Conservation (phyloP, 2,329 filamentous ascomycete genomes). For the Trichoderma sp. region DNA sequence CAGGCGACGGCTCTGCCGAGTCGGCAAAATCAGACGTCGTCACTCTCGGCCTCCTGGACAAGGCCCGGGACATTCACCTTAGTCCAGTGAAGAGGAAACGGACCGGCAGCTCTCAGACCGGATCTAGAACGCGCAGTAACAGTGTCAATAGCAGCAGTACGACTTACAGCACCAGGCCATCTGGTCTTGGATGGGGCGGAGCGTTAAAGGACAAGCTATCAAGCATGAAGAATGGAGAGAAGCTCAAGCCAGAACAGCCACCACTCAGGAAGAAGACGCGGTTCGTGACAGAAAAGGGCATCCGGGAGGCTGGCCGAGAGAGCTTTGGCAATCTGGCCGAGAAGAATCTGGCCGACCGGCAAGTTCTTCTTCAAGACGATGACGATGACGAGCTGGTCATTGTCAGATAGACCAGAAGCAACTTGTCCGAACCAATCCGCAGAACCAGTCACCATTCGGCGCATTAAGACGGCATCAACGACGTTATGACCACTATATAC, state of each 20-base stretch:
- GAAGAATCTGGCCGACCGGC: slow-evolving; percentile 41
- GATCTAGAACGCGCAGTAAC: slow-evolving; percentile 28
- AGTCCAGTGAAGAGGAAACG: slow-evolving; percentile 62
- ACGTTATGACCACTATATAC: slow-evolving; percentile 15
- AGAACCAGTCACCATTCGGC: neutral
- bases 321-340: slow-evolving; percentile 56
- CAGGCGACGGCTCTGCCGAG: slow-evolving; percentile 27
- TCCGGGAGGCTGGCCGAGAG: slow-evolving; percentile 72
- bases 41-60: slow-evolving; percentile 33
- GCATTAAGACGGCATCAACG: neutral
- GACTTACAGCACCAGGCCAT: slow-evolving; percentile 17
- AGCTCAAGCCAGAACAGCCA: slow-evolving; percentile 35
- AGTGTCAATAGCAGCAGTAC: slow-evolving; percentile 20
- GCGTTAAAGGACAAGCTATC: slow-evolving; percentile 53
- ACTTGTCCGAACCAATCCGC: neutral
- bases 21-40: slow-evolving; percentile 41
- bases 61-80: slow-evolving; percentile 49
- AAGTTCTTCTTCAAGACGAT: slow-evolving; percentile 39
- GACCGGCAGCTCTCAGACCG: slow-evolving; percentile 44
- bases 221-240: slow-evolving; percentile 61
- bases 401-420: slow-evolving; percentile 30
- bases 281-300: slow-evolving; percentile 76
- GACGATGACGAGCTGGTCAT: slow-evolving; percentile 51
- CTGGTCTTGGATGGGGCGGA: slow-evolving; percentile 55
- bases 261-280: slow-evolving; percentile 69